Base-by-base conservation (phyloP, 306 rosid genomes). In the Vicia sativa region DNA sequence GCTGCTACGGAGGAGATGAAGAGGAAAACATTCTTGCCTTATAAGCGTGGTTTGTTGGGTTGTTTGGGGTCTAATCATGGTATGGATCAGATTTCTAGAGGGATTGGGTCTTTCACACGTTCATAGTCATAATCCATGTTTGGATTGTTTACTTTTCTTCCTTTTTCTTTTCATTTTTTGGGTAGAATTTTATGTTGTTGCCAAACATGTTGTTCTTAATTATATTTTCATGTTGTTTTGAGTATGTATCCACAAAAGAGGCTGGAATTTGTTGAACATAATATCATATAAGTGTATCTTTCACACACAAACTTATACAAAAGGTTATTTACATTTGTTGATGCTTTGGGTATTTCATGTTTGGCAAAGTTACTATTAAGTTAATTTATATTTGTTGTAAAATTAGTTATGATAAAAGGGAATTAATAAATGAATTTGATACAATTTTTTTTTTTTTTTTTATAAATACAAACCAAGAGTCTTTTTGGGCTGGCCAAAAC, bases 1-100 rank as follows among this genome's bases (percentile, higher is more conserved):
- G 96, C 99, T 7, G 97, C 84, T 5, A 67, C 96, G 1, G 96
- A 88, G 75, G 97, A 90, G 76, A 62, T 95, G 97, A 95, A 72
- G 83, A 95, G 72, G 76, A 95, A 81, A 70, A 95, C 99, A 3
- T 62, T 78, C 46, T 82, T 95, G 91, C 99, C 99, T 5, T 95
- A 95, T 73, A 95, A 87, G 53, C 88, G 84, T 14, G 99, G 97
- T 2, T 77, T 91, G 35, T 74, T 88, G 44, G 99, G 99, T 1
- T 95, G 99, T 67, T 64, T 95, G 74, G 89, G 99, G 23, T 90
- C 89, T 62, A 85, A 79, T 63, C 79, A 82, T 26, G 70, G 74
- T 16, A 44, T 87, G 67, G 83, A 82, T 34, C 87, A 84, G 1
- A 67, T 93, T 62, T 78, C 96, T 9, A 83, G 77, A 12, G 85